Conservation (phyloP, 2,329 filamentous ascomycete species). For the Colletotrichum horii region DNA sequence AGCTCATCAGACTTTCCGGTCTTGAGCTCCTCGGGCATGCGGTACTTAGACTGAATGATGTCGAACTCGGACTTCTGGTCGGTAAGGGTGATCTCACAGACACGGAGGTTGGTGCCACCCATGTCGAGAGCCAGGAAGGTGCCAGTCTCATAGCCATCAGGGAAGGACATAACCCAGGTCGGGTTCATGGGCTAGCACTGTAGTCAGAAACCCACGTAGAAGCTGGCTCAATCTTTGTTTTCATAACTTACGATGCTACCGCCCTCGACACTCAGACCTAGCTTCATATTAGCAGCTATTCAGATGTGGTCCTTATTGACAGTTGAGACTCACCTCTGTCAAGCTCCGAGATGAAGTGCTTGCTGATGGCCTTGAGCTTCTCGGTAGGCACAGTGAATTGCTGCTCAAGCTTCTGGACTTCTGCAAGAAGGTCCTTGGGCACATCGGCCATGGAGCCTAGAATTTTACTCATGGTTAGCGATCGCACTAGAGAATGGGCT, state of each 20-base stretch:
- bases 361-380: conserved; percentile 88
- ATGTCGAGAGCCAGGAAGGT: conserved; percentile 92
- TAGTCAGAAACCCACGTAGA: conserved; percentile 23
- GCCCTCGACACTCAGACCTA: conserved; percentile 83
- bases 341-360: conserved; percentile 89
- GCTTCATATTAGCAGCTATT: conserved; percentile 18
- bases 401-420: conserved; percentile 85
- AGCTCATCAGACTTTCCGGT: conserved; percentile 83
- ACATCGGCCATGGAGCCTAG: conserved; percentile 90
- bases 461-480: conserved; percentile 18
- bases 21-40: conserved; percentile 92
- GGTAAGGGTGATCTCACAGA: conserved; percentile 90
- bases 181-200: conserved; percentile 86
- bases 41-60: conserved; percentile 95
- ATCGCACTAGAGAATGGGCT: neutral
- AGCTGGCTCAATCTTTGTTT: neutral
- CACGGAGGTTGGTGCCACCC: conserved; percentile 94
- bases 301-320: neutral
- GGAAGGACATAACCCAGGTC: conserved; percentile 92
- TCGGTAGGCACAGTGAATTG: conserved; percentile 77
- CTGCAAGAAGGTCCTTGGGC: conserved; percentile 78
- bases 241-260: conserved; percentile 81
- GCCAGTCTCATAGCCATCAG: conserved; percentile 85
- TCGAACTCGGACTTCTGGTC: conserved; percentile 90
- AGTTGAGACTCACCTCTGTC: conserved; percentile 68